Evolutionary conservation across 2,329 filamentous ascomycete species (phyloP).

Genomic region (Xylaria sp.): DNA sequence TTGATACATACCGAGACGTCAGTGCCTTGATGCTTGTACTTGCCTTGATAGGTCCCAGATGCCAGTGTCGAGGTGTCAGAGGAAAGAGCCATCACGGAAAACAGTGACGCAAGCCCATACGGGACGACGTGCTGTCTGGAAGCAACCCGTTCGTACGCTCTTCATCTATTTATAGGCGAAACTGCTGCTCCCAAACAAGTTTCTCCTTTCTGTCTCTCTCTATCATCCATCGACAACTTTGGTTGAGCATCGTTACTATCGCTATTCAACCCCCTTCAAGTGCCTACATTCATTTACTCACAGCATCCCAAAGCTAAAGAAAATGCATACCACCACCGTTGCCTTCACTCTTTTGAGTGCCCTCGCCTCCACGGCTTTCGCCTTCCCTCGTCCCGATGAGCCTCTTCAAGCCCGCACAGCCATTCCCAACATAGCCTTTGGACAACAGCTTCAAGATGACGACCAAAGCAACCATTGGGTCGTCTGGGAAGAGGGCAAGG

Average conservation of each 20-base stretch:
- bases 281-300: not conserved
- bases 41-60: not conserved
- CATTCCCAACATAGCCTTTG: not conserved
- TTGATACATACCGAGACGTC: too few relatives aligned
- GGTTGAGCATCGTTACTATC: too few relatives aligned
- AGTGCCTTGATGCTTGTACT: too few relatives aligned
- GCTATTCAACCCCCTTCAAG: not conserved
- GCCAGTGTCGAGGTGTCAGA: not conserved
- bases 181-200: not conserved
- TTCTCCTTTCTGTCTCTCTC: too few relatives aligned
- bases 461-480: conserved; percentile 17
- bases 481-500: conserved; percentile 2
- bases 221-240: too few relatives aligned
- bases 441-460: not conserved
- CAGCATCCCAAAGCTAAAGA: not conserved
- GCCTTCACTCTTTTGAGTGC: not conserved
- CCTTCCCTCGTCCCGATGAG: not conserved
- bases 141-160: not conserved
- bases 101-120: not conserved
- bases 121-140: not conserved
- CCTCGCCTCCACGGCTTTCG: not conserved
- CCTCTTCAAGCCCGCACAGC: not conserved
- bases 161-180: not conserved
- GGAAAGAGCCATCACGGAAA: not conserved
- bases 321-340: not conserved